These are phyloP conservation scores for Trametes versicolor DNA, from an alignment of 1,284 basidiomycete genomes.

Conservation along the genomic window DNA sequence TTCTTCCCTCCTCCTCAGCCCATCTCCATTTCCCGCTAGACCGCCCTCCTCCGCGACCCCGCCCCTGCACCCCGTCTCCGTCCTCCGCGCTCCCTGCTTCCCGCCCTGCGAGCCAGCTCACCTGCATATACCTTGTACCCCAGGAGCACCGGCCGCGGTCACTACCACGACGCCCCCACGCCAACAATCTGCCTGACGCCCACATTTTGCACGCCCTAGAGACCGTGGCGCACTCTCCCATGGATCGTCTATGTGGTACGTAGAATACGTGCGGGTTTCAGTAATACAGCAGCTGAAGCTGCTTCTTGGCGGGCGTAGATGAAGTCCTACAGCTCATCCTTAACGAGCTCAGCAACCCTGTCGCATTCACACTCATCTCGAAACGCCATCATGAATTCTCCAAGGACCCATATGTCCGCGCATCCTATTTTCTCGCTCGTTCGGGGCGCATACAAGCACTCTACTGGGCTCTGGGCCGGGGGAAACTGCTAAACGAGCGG, in stretches of 20 bases:
- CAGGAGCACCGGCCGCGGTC: conserved; percentile 12
- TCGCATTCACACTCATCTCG: conserved; percentile 62
- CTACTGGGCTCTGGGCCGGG: conserved; percentile 74
- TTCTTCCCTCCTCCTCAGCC: conserved; percentile 22
- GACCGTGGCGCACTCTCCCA: conserved; percentile 36
- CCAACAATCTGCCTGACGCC: conserved; percentile 13
- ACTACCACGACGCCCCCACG: conserved; percentile 12
- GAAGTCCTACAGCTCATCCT: conserved; percentile 79
- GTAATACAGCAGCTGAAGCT: conserved; percentile 1
- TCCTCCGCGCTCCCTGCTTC: conserved; percentile 1
- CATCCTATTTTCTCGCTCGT: conserved; percentile 77
- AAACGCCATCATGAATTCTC: conserved; percentile 71
- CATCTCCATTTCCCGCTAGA: conserved; percentile 16
- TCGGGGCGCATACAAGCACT: conserved; percentile 75
- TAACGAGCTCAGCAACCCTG: conserved; percentile 73
- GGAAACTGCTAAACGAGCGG: conserved; percentile 67
- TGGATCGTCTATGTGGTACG: conserved; percentile 74
- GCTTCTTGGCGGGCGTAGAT: conserved; percentile 50
- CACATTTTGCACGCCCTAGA: conserved; percentile 23
- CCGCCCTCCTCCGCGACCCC: conserved; percentile 10
- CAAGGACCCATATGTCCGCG: conserved; percentile 76
- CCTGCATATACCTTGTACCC: conserved; percentile 4
- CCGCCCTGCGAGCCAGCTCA: conserved; percentile 2
- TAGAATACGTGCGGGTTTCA: conserved; percentile 38
- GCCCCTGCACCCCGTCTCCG: neutral